Evolutionary conservation across 805 yeast genomes (phyloP), one percentile per base, ranked within the genome.

Genomic region (Candida qinlingensis): DNA sequence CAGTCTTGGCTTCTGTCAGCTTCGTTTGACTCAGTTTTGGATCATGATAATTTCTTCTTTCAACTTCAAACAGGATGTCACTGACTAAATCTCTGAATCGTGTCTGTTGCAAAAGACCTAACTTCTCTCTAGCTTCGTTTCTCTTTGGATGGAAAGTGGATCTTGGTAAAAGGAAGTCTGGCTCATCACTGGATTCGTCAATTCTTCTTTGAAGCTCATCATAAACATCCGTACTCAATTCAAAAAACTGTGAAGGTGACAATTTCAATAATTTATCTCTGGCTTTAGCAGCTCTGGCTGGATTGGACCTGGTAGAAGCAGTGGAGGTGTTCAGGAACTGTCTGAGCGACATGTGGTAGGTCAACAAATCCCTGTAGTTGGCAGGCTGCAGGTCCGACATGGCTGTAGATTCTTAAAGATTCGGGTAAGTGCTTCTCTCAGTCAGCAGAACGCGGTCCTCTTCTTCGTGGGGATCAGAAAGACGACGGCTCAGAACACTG

Each of bases 81-180:
- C 86, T 83, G 19, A 89, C 96, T 63, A 94, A 77, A 64, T 92
- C 99, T 57, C 84, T 83, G 69, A 94, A 94, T 52, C 98, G 70
- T 4, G 83, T 65, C 44, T 83, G 81, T 2, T 96, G 94, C 50
- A 94, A 76, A 43, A 87, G 81, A 5, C 97, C 85, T 56, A 94
- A 75, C 68, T 91, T 92, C 65, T 87, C 87, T 58, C 99, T 77
- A 2, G 99, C 98, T 66, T 90, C 96, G 63, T 94, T 95, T 61
- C 99, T 79, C 63, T 90, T 91, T 39, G 96, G 91, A 66, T 94
- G 99, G 68, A 88, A 89, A 19, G 76, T 74, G 6, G 78, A 73
- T 58, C 80, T 79, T 6, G 96, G 91, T 37, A 81, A 72, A 46
- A 92, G 72, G 59, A 76, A 81, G 47, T 79, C 81, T 1, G 86